Evolutionary conservation across 352 stramenopile species (phyloP), one percentile per base, ranked within the genome.

Genomic region (Globisporangium nodosum): DNA sequence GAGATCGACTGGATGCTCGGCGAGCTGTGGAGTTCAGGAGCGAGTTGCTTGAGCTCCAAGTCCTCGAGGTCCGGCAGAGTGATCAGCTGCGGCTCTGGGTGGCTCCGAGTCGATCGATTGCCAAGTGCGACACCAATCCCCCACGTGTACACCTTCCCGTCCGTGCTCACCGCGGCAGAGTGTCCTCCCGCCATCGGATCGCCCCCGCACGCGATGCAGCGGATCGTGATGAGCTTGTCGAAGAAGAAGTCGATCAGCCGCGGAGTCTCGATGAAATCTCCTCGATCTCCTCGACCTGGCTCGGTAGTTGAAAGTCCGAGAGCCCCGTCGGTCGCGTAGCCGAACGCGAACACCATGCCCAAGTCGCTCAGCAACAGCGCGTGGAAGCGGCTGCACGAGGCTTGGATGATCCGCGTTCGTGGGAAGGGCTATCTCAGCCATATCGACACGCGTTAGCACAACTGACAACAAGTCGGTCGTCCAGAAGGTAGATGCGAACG

Each of bases 81-180:
- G 20, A 84, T 54, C 15, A 52, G 58, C 45, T 81, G 52, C 21
- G 81, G 81, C 21, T 59, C 69, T n/a, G 54, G 63, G 6, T 73
- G 66, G 49, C 68, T 84, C 9, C 62, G 63, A 9, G 81, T 45
- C 0, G 66, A 73, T 15, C 75, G 69, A 37, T 62, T 74, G 1
- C 78, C 78, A 1, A 89, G 58, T 8, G 76, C 77, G 31, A 81
- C 52, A 1, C 77, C 81, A 4, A 75, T 67, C 3, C 89, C 88
- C 86, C 89, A 97, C 13, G 85, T 90, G 55, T 76, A 97, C 15
- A 94, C 61, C 12, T 37, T 33, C 2, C 85, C 82, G 11, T 87
- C 63, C 1, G 61, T 66, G 49, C 64, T 76, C 0, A 96, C 71
- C 7, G 76, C 81, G 15, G 83, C 80, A 6, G 88, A 94, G 61